Base-by-base conservation (phyloP, 441 rosid species). In the Populus hybrid region DNA sequence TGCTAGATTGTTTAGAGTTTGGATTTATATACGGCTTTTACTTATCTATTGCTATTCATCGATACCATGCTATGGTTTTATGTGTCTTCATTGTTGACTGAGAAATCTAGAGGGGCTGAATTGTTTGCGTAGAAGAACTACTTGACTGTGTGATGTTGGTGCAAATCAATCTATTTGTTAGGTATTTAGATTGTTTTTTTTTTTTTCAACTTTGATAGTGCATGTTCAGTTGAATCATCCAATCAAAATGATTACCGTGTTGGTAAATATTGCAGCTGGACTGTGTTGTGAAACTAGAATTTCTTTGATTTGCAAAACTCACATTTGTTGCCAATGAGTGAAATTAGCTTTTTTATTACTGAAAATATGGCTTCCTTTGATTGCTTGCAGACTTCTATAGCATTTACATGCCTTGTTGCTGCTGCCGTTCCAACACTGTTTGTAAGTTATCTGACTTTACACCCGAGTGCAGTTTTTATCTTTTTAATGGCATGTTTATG, bases 191-290 rank as follows among this genome's bases (percentile, higher is more conserved):
- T 30, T 30, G 32, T 30, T 26, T 26, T 75, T 65, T 67, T 14
- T 21, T 50, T 75, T 91, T 67, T 94, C 98, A 18, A 87, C 97
- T 53, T 53, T 6, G 0, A 53, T 53, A 53, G n/a, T 53, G 61
- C n/a, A 16, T 3, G n/a, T 53, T 18, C 21, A 53, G 21, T 6
- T 53, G 8, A 53, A 53, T 6, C 61, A 16, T 53, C 21, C 61
- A 53, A 53, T 16, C 61, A 53, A 53, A 53, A 53, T 35, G 8
- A 5, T 35, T 35, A 1, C 38, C 7, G 1, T 53, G 21, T 6
- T 53, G 61, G 21, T 53, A 53, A 53, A 53, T 53, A 16, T 53
- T 18, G n/a, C 61, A 53, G 61, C 61, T 6, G 61, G 61, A 0
- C 18, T 66, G 18, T 66, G 34, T 28, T 34, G 46, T 8, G 61